These are phyloP conservation scores for Cruciata laevipes DNA, from an alignment of 257 asterid genomes.

Conservation along the genomic window DNA sequence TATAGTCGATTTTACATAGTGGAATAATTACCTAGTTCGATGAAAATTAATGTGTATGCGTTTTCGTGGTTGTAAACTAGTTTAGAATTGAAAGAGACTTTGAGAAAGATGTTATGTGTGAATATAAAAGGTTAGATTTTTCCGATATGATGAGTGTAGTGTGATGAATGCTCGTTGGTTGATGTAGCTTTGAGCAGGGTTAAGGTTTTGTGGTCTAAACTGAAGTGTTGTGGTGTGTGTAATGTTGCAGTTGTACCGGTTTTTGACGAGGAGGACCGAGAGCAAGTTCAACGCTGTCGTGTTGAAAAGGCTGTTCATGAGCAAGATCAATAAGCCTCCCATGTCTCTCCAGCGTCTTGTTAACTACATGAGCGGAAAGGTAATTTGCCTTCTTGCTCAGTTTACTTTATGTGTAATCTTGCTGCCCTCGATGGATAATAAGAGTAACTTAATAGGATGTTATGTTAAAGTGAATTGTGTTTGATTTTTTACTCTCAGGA, in stretches of 20 bases:
- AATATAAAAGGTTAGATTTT: no score
- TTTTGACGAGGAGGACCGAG: constrained; percentile 32
- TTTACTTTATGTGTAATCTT: not conserved
- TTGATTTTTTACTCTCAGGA: constrained; percentile 15
- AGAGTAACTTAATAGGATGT: not conserved
- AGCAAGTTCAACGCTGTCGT: constrained; percentile 37
- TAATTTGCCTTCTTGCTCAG: not conserved
- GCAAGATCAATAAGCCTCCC: constrained; percentile 38
- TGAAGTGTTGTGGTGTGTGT: not conserved
- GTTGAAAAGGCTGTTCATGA: constrained; percentile 37
- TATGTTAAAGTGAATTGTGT: not conserved
- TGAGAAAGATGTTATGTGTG: not conserved
- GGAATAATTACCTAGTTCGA: no score
- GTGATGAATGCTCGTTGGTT: not conserved
- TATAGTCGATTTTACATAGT: no score
- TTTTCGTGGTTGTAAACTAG: not conserved
- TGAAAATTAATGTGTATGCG: not conserved
- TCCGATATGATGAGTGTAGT: not conserved
- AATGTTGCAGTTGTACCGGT: constrained; percentile 25
- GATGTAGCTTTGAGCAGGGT: not conserved
- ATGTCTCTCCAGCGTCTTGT: constrained; percentile 28
- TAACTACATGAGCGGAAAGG: constrained; percentile 26
- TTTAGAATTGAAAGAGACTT: no score
- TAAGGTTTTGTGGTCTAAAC: not conserved
- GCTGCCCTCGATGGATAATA: not conserved